A percentile compares a stretch with the other conserved stretches of the same genome.
phyloP scores from a whole-genome alignment of 1,139 yeast species.

The Geotrichum klebahnii region DNA sequence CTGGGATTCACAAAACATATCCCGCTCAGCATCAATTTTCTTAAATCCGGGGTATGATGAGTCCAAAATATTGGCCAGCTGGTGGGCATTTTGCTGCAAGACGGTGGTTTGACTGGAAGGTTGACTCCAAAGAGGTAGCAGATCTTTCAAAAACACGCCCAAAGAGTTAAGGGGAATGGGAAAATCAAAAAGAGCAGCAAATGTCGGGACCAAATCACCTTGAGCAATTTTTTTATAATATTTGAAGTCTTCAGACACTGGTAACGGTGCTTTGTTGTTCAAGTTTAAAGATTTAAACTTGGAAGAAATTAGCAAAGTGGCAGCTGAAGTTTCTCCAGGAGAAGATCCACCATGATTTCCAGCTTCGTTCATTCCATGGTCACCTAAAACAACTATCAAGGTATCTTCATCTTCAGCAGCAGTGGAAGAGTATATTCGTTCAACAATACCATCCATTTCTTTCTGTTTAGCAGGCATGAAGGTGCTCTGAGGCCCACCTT shows the following conservation, averaged over 20 bases:
- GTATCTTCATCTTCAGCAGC: conserved; percentile 49
- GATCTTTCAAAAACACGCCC: conserved; percentile 62
- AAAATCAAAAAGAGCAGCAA: conserved; percentile 65
- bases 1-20: conserved; percentile 24
- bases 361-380: conserved; percentile 84
- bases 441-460: conserved; percentile 76
- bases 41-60: conserved; percentile 25
- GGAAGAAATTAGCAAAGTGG: conserved; percentile 63
- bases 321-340: conserved; percentile 85
- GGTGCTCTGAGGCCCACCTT: conserved; percentile 80
- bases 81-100: conserved; percentile 58
- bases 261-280: conserved; percentile 39
- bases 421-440: conserved; percentile 47
- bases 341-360: conserved; percentile 98
- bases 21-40: conserved; percentile 17
- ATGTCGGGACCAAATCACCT: conserved; percentile 83
- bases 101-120: conserved; percentile 41
- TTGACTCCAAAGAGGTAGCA: conserved; percentile 52
- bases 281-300: conserved; percentile 42
- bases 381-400: conserved; percentile 76
- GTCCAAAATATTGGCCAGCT: conserved; percentile 41
- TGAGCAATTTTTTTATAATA: conserved; percentile 63
- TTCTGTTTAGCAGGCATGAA: conserved; percentile 76
- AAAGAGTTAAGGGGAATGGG: conserved; percentile 84
- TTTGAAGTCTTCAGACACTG: conserved; percentile 46